Percentiles rank a stretch among this genome's conserved stretches.
phyloP scores from a whole-genome alignment of 2,329 filamentous ascomycete genomes.

The Aureobasidium sp. region DNA sequence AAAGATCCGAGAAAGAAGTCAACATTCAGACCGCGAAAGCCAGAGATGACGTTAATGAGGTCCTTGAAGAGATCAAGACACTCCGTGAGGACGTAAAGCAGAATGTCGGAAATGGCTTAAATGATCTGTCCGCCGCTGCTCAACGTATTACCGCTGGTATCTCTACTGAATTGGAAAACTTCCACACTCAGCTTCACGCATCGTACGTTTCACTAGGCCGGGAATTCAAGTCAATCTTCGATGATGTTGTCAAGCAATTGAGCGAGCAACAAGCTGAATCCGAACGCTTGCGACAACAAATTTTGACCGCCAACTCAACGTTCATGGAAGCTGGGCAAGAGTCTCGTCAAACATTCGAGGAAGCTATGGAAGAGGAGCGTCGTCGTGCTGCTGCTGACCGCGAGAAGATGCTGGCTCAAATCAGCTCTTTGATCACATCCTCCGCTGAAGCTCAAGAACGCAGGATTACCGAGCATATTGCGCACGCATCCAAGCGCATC shows the following conservation, averaged over 20 bases:
- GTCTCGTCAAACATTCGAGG: slow-evolving; percentile 59
- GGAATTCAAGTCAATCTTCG: slow-evolving; percentile 81
- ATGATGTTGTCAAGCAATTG: slow-evolving; percentile 68
- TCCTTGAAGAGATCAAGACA: slow-evolving; percentile 86
- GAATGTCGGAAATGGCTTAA: slow-evolving; percentile 75
- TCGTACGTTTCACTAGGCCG: slow-evolving; percentile 79
- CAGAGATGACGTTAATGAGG: slow-evolving; percentile 80
- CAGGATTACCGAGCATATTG: slow-evolving; percentile 60
- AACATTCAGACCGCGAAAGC: slow-evolving; percentile 60
- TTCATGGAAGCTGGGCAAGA: slow-evolving; percentile 61
- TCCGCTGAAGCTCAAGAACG: slow-evolving; percentile 67
- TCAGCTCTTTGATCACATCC: slow-evolving; percentile 66
- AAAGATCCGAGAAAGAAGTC: slow-evolving; percentile 60
- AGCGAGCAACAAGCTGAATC: slow-evolving; percentile 70
- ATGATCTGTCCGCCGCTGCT: slow-evolving; percentile 73
- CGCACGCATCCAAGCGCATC: slow-evolving; percentile 51
- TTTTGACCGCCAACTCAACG: slow-evolving; percentile 61
- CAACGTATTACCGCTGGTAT: slow-evolving; percentile 87
- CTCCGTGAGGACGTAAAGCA: slow-evolving; percentile 81
- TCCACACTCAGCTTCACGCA: slow-evolving; percentile 74
- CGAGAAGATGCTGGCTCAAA: slow-evolving; percentile 65
- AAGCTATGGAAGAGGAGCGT: slow-evolving; percentile 69
- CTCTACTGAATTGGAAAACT: slow-evolving; percentile 73
- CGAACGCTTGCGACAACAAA: slow-evolving; percentile 61
- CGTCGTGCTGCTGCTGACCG: slow-evolving; percentile 66